Evolutionary conservation across 805 yeast species (phyloP).

Genomic region (Zygosaccharomyces rouxii): DNA sequence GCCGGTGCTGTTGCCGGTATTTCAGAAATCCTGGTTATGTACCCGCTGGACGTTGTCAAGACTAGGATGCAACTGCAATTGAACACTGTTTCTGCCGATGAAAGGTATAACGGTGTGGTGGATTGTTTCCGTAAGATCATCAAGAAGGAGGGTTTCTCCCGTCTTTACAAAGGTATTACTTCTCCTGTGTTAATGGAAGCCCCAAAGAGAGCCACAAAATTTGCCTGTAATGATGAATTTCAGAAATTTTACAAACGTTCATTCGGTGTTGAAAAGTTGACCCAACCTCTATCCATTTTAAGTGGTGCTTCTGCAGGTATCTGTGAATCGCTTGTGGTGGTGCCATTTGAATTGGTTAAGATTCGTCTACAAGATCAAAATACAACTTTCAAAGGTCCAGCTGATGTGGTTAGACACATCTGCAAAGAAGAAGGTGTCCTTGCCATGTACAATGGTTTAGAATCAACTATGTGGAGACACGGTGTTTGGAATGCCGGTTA

Average conservation of each 20-base stretch:
- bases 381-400: slow-evolving; percentile 77
- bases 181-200: slow-evolving; percentile 99
- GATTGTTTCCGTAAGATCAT: slow-evolving; percentile 82
- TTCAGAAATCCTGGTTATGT: slow-evolving; percentile 91
- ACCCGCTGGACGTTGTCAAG: slow-evolving; percentile 94
- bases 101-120: slow-evolving; percentile 73
- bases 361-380: slow-evolving; percentile 89
- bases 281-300: slow-evolving; percentile 77
- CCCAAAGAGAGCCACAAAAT: slow-evolving; percentile 97
- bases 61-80: slow-evolving; percentile 92
- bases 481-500: slow-evolving; percentile 96
- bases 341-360: slow-evolving; percentile 94
- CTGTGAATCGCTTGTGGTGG: slow-evolving; percentile 92
- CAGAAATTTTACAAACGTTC: slow-evolving; percentile 70
- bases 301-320: slow-evolving; percentile 99
- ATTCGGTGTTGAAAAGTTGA: slow-evolving; percentile 67
- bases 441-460: slow-evolving; percentile 90
- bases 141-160: slow-evolving; percentile 74
- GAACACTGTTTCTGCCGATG: slow-evolving; percentile 30
- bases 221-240: slow-evolving; percentile 97
- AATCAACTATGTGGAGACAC: slow-evolving; percentile 97
- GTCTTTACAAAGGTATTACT: slow-evolving; percentile 87
- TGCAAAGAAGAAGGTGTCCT: slow-evolving; percentile 70
- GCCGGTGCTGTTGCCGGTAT: slow-evolving; percentile 97
- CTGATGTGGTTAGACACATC: slow-evolving; percentile 72